A percentile compares a stretch with the other conserved stretches of the same genome.
Evolutionary conservation across 108 stramenopile genomes (phyloP).

Genomic region (Cyclotella kingstonii): DNA sequence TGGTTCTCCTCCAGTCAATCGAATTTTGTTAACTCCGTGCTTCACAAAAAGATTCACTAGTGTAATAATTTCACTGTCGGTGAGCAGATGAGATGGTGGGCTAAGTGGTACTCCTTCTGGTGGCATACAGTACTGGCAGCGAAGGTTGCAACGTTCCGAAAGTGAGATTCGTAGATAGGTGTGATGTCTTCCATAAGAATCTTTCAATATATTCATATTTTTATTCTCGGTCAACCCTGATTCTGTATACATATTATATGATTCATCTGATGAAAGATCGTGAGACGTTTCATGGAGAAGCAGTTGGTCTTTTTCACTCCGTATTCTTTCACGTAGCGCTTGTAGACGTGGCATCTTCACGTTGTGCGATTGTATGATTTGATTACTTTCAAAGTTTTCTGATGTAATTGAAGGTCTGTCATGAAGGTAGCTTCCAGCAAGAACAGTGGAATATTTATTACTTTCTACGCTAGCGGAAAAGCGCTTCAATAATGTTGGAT

Average conservation of each 20-base stretch:
- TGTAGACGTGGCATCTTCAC: constrained; percentile 35
- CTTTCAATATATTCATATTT: constrained; percentile 68
- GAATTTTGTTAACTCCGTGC: constrained; percentile 78
- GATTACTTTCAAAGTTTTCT: too few relatives aligned
- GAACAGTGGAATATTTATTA: too few relatives aligned
- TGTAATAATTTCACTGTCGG: constrained; percentile 78
- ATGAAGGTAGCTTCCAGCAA: too few relatives aligned
- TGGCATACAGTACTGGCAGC: constrained; percentile 99
- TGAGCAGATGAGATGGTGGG: constrained; percentile 72
- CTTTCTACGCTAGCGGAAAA: too few relatives aligned
- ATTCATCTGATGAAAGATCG: neutral
- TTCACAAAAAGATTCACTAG: constrained; percentile 75
- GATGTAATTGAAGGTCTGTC: too few relatives aligned
- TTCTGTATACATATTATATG: neutral
- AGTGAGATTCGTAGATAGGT: constrained; percentile 95
- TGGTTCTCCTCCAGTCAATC: constrained; percentile 96
- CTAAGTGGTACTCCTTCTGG: constrained; percentile 88
- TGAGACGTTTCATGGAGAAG: neutral
- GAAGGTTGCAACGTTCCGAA: constrained; percentile 95
- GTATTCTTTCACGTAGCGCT: constrained; percentile 31
- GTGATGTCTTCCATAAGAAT: constrained; percentile 87
- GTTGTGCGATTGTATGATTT: too few relatives aligned
- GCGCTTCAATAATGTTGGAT: too few relatives aligned
- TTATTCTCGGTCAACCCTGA: neutral
- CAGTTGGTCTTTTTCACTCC: constrained; percentile 10